phyloP scores from a whole-genome alignment of 306 rosid genomes.

The Argentina anserina region DNA sequence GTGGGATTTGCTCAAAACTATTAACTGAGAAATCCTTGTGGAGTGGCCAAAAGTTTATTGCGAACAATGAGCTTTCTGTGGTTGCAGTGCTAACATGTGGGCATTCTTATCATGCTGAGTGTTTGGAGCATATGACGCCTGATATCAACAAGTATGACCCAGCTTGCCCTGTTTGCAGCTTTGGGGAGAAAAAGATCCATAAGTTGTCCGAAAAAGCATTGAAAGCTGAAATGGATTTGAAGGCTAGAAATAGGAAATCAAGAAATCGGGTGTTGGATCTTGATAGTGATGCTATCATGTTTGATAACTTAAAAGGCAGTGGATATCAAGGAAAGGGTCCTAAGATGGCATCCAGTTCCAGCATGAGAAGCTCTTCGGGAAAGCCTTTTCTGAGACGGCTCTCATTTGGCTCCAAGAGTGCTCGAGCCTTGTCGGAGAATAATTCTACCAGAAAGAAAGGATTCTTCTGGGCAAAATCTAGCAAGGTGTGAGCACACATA shows the following conservation, averaged over 20 bases:
- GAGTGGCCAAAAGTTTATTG: conserved; percentile 46
- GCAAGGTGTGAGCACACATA: conserved; percentile 45
- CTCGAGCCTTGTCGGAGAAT: conserved; percentile 47
- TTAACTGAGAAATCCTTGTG: conserved; percentile 42
- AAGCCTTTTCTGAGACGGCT: conserved; percentile 79
- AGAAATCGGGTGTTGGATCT: conserved; percentile 53
- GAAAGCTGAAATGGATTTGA: conserved; percentile 72
- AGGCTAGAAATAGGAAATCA: conserved; percentile 58
- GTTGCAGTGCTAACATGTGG: conserved; percentile 83
- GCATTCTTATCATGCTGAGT: conserved; percentile 86
- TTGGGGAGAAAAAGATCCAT: conserved; percentile 67
- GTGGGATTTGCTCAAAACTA: conserved; percentile 50
- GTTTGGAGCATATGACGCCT: conserved; percentile 78
- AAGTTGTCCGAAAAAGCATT: conserved; percentile 64
- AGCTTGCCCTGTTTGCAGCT: conserved; percentile 75
- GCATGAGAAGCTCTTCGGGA: conserved; percentile 52
- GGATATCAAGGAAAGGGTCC: conserved; percentile 47
- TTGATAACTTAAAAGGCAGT: conserved; percentile 44
- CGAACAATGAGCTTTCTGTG: conserved; percentile 38
- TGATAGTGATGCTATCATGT: conserved; percentile 49
- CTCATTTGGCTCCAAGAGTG: conserved; percentile 77
- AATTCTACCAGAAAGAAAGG: conserved; percentile 67
- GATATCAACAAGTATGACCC: conserved; percentile 82
- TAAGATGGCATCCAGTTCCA: conserved; percentile 56
- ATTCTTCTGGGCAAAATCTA: conserved; percentile 87